Evolutionary conservation across 2,329 filamentous ascomycete species (phyloP).

Genomic region (Fusarium sp.): DNA sequence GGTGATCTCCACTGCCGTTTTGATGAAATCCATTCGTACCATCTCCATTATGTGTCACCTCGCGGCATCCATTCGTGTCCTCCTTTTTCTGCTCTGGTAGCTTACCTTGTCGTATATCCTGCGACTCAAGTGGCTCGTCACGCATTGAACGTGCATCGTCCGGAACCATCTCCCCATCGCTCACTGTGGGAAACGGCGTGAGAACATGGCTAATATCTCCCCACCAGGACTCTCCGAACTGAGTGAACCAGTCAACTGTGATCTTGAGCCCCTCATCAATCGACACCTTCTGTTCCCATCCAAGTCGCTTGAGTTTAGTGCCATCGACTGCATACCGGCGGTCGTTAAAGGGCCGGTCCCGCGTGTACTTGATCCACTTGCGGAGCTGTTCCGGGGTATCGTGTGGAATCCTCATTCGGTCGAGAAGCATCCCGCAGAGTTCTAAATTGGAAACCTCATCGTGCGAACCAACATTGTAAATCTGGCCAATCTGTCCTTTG

Average conservation of each 20-base stretch:
- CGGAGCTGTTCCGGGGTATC: slow-evolving; percentile 67
- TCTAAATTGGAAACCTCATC: slow-evolving; percentile 84
- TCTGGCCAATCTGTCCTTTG: slow-evolving; percentile 79
- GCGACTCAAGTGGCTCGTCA: slow-evolving; percentile 53
- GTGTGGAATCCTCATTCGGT: slow-evolving; percentile 71
- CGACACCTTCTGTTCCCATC: slow-evolving; percentile 77
- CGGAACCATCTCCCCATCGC: slow-evolving; percentile 69
- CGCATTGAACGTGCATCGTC: slow-evolving; percentile 59
- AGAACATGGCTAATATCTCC: slow-evolving; percentile 79
- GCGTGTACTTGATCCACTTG: slow-evolving; percentile 80
- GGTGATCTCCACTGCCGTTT: slow-evolving; percentile 11
- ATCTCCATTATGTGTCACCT: slow-evolving; percentile 23
- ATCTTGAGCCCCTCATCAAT: slow-evolving; percentile 74
- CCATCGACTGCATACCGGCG: slow-evolving; percentile 80
- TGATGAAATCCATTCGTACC: slow-evolving; percentile 20
- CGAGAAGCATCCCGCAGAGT: slow-evolving; percentile 76
- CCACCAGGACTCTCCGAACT: slow-evolving; percentile 79
- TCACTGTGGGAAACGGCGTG: slow-evolving; percentile 76
- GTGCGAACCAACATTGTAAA: slow-evolving; percentile 86
- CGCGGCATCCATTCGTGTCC: slow-evolving; percentile 25
- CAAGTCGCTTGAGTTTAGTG: slow-evolving; percentile 75
- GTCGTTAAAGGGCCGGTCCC: slow-evolving; percentile 85
- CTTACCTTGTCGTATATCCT: slow-evolving; percentile 41
- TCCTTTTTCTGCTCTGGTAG: slow-evolving; percentile 31
- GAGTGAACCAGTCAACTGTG: slow-evolving; percentile 80